Conservation (phyloP, 495 filamentous ascomycete genomes). For the Neurospora sp. region DNA sequence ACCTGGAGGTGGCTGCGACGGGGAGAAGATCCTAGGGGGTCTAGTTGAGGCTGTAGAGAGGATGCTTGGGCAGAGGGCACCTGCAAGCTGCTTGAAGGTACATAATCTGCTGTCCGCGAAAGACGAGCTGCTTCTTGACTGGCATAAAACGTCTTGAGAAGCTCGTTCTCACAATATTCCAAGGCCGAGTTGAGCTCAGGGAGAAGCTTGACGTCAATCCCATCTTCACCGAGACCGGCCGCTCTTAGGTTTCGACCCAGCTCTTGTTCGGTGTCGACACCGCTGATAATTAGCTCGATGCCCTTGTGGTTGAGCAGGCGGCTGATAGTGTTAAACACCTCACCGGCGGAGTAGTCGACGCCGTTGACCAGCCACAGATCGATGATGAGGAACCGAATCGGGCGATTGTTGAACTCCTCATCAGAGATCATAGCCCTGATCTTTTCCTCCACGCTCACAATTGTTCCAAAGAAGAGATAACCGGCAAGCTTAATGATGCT, state of each 20-base stretch:
- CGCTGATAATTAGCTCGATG: conserved; percentile 72
- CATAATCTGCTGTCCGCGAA: conserved; percentile 25
- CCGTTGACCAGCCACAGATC: conserved; percentile 86
- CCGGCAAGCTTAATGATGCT: conserved; percentile 83
- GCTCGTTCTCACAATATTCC: conserved; percentile 91
- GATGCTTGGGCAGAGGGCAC: conserved; percentile 32
- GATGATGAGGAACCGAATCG: conserved; percentile 83
- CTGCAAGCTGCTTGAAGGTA: conserved; percentile 36
- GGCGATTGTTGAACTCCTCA: conserved; percentile 60
- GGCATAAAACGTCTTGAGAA: conserved; percentile 74
- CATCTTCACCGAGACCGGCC: conserved; percentile 64
- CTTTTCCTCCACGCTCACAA: conserved; percentile 83
- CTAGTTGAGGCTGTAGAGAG: conserved; percentile 13
- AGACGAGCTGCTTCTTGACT: conserved; percentile 34
- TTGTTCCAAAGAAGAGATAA: conserved; percentile 94
- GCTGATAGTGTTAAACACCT: conserved; percentile 87
- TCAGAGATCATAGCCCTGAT: conserved; percentile 74
- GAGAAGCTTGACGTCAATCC: conserved; percentile 63
- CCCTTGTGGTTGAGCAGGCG: conserved; percentile 62
- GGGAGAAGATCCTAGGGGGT: conserved; percentile 61
- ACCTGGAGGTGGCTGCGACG: conserved; percentile 66
- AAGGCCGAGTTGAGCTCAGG: conserved; percentile 86
- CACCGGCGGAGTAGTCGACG: conserved; percentile 89
- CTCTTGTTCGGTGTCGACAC: conserved; percentile 60
- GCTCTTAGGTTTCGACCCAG: conserved; percentile 69